Percentiles rank a stretch among this genome's conserved stretches.
Conservation (phyloP, 1,139 yeast genomes). For the Blastobotrys apis region DNA sequence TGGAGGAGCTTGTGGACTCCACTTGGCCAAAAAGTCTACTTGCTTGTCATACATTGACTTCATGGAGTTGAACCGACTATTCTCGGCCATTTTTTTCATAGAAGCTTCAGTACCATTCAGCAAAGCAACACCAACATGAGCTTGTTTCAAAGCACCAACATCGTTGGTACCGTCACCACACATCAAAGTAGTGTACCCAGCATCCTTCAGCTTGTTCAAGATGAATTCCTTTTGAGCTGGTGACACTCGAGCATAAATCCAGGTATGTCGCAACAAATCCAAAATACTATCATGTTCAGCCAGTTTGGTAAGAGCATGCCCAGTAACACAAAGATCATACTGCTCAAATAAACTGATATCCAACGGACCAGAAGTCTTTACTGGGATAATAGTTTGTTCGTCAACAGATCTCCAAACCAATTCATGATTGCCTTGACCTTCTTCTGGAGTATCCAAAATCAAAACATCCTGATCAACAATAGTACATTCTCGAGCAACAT, state of each 20-base stretch:
- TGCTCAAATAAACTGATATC: slow-evolving; percentile 56
- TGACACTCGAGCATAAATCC: slow-evolving; percentile 98
- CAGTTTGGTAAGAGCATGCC: slow-evolving; percentile 75
- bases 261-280: slow-evolving; percentile 76
- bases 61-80: slow-evolving; percentile 61
- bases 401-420: slow-evolving; percentile 84
- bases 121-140: slow-evolving; percentile 95
- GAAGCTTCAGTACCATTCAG: slow-evolving; percentile 96
- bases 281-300: slow-evolving; percentile 52
- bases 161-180: slow-evolving; percentile 99
- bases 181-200: slow-evolving; percentile 94
- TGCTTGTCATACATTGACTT: slow-evolving; percentile 80
- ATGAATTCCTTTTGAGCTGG: slow-evolving; percentile 94
- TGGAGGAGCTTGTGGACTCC: slow-evolving; percentile 71
- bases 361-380: slow-evolving; percentile 55
- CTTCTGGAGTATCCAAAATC: slow-evolving; percentile 83
- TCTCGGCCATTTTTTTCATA: slow-evolving; percentile 82
- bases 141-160: slow-evolving; percentile 98
- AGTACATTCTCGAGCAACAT: slow-evolving; percentile 90
- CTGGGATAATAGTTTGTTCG: slow-evolving; percentile 69
- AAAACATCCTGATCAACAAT: slow-evolving; percentile 80
- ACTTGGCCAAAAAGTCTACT: slow-evolving; percentile 65
- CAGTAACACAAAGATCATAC: slow-evolving; percentile 89
- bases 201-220: slow-evolving; percentile 73
- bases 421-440: slow-evolving; percentile 46